Evolutionary conservation across 257 asterid genomes (phyloP).

Genomic region (Solanum appendiculatum): DNA sequence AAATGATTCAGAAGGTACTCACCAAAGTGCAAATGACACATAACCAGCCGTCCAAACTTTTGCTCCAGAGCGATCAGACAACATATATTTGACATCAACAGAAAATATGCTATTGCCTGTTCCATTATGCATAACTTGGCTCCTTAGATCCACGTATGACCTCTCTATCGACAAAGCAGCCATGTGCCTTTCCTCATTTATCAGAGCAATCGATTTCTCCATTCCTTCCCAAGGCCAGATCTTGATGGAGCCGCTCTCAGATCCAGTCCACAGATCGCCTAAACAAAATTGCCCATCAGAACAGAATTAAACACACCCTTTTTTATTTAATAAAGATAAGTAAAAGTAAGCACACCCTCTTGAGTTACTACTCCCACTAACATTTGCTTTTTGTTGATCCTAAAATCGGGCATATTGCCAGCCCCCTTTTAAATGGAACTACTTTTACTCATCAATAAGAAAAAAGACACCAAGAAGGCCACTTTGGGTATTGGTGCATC

Average conservation of each 20-base stretch:
- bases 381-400: background rate
- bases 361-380: background rate
- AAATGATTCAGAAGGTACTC: constrained; percentile 13
- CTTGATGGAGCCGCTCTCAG: constrained; percentile 84
- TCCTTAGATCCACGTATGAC: constrained; percentile 77
- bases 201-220: constrained; percentile 60
- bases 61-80: constrained; percentile 64
- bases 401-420: background rate
- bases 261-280: constrained; percentile 98
- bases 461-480: background rate
- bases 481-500: background rate
- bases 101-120: constrained; percentile 52
- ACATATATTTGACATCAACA: constrained; percentile 67
- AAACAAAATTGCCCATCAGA: constrained; percentile 18
- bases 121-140: constrained; percentile 57
- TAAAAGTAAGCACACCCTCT: background rate
- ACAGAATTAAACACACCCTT: background rate
- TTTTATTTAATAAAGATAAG: background rate
- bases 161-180: constrained; percentile 79
- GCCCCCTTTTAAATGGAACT: background rate
- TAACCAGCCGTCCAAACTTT: constrained; percentile 84
- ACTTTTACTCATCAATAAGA: background rate
- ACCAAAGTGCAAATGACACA: constrained; percentile 82
- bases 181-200: constrained; percentile 70
- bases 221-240: constrained; percentile 98